Conservation (phyloP, 768 basidiomycete species). For the Ramaria sp. region DNA sequence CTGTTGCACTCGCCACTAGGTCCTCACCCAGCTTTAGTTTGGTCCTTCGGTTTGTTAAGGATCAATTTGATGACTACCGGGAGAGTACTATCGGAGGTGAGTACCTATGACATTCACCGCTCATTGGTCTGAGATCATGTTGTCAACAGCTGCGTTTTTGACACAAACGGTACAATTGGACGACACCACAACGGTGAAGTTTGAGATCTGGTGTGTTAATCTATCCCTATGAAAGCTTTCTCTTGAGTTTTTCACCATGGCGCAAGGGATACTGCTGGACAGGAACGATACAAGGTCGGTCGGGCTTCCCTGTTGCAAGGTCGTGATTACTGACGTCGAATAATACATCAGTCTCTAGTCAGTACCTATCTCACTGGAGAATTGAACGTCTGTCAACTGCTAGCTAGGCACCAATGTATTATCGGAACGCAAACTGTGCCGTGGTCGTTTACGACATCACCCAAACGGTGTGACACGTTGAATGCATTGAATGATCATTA, state of each 20-base stretch:
- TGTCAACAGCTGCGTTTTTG: conserved; percentile 75
- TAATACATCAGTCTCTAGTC: conserved; percentile 32
- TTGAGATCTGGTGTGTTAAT: conserved; percentile 81
- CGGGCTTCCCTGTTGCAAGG: not conserved
- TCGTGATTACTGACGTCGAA: conserved; percentile 1
- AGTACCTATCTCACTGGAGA: conserved; percentile 15
- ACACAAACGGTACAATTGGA: conserved; percentile 95
- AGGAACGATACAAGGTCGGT: conserved; percentile 85
- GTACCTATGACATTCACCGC: conserved; percentile 5
- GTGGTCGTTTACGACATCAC: conserved; percentile 97
- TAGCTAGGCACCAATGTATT: conserved; percentile 85
- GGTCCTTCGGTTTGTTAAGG: conserved; percentile 92
- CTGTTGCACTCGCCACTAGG: not conserved
- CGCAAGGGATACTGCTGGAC: conserved; percentile 86
- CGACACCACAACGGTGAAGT: conserved; percentile 87
- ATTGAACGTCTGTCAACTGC: not conserved
- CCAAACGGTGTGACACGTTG: conserved; percentile 32
- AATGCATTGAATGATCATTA: not conserved
- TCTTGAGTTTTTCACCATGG: conserved; percentile 4
- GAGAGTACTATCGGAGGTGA: conserved; percentile 89
- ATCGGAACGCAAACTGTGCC: conserved; percentile 88
- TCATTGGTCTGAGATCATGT: conserved; percentile 16
- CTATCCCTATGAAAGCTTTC: not conserved
- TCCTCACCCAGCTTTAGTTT: conserved; percentile 41
- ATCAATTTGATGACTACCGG: conserved; percentile 91